Conservation (phyloP, 108 stramenopile genomes). For the Licmophora abbreviata region DNA sequence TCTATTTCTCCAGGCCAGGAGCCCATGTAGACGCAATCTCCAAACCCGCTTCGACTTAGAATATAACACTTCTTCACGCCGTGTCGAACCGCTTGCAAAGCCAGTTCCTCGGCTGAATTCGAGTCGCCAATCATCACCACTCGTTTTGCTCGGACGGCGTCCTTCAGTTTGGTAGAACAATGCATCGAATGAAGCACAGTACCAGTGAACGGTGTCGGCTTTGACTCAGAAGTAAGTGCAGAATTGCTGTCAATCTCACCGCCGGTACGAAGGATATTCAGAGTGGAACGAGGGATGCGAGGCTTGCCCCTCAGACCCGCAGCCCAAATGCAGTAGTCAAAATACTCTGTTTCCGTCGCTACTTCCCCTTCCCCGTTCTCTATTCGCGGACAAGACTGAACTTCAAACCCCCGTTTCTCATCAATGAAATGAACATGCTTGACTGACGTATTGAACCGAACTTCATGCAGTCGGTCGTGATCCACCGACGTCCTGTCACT, state of each 20-base stretch:
- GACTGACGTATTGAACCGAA: constrained; percentile 37
- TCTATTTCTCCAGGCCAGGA: constrained; percentile 15
- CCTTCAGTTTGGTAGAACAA: background rate
- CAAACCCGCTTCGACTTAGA: constrained; percentile 10
- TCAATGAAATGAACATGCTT: constrained; percentile 14
- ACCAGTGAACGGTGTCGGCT: background rate
- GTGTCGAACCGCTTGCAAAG: constrained; percentile 22
- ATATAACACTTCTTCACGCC: constrained; percentile 21
- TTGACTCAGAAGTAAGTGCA: background rate
- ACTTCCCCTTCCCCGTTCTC: constrained; percentile 7
- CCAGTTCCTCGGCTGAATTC: constrained; percentile 34
- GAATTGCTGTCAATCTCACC: too few relatives aligned
- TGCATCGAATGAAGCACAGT: constrained; percentile 11
- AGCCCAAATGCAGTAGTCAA: constrained; percentile 69
- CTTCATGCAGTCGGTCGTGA: constrained; percentile 9
- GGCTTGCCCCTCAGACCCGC: constrained; percentile 16
- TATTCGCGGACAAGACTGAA: constrained; percentile 6
- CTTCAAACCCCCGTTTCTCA: constrained; percentile 13
- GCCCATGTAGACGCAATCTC: constrained; percentile 8
- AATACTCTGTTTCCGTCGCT: constrained; percentile 3
- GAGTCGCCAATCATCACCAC: constrained; percentile 24
- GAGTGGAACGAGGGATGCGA: background rate
- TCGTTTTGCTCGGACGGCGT: constrained; percentile 8
- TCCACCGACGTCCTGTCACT: too few relatives aligned
- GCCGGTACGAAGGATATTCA: background rate